Evolutionary conservation across 768 basidiomycete species (phyloP).

Genomic region (Naganishia kalamii): DNA sequence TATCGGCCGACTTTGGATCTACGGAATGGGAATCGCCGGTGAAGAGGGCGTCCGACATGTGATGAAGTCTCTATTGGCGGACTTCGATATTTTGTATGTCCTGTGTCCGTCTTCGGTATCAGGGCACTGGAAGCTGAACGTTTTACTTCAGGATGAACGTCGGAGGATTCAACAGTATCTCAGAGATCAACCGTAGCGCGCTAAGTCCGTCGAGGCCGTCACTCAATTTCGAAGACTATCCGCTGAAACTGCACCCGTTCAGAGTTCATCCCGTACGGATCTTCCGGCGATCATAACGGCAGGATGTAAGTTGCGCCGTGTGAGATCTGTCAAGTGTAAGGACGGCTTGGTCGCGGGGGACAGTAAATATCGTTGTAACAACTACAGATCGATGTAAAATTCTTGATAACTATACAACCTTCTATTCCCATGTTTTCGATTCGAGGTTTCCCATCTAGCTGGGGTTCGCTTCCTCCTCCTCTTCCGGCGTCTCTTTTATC

Average conservation of each 20-base stretch:
- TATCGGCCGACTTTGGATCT: conserved; percentile 54
- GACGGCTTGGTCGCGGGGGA: no score
- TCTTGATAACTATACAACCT: neutral
- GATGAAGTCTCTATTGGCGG: conserved; percentile 58
- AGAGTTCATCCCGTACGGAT: conserved; percentile 18
- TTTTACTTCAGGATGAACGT: conserved; percentile 1
- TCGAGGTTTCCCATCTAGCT: neutral
- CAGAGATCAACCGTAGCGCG: conserved; percentile 11
- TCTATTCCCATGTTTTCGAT: neutral
- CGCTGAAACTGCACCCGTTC: no score
- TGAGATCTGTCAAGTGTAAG: no score
- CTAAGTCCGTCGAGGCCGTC: neutral
- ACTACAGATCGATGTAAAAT: neutral
- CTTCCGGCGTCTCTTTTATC: conserved; percentile 47
- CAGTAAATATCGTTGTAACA: neutral
- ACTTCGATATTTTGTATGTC: conserved; percentile 26
- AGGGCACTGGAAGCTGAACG: neutral
- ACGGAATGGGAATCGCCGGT: conserved; percentile 64
- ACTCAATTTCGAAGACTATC: no score
- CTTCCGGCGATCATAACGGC: neutral
- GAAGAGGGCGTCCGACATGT: conserved; percentile 71
- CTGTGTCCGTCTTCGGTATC: neutral
- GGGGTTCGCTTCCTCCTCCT: conserved; percentile 27
- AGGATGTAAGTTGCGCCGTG: neutral
- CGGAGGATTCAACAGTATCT: conserved; percentile 4